Evolutionary conservation across 768 basidiomycete genomes (phyloP), one percentile per base, ranked within the genome.

Genomic region (Daedaleopsis sinensis): DNA sequence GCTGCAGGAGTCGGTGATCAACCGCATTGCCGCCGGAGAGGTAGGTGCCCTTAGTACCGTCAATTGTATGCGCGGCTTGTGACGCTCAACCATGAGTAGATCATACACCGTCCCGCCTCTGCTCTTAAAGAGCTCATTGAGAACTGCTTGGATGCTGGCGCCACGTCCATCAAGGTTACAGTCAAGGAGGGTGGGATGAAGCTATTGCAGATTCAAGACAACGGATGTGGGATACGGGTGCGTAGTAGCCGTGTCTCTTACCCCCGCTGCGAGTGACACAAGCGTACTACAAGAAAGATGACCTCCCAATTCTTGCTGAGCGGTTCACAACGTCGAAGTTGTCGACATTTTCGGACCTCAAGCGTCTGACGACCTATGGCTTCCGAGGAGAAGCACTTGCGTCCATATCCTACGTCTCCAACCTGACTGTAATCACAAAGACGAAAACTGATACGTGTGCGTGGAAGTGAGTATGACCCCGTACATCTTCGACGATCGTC

Each of bases 311-410:
- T 21, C 81, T 99, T 6, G 96, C 96, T 43, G 91, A 96, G 72
- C 82, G 97, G 7, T 98, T 96, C 71, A 96, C 96, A 15, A 99
- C 97, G 0, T 96, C 94, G 3, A 99, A 98, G 70, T 76, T 99
- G 5, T 83, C 86, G 1, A 84, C 85, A 0, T 99, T 94, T 69
- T 88, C 91, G 4, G 97, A 99, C 70, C 73, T 99, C 56, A 85
- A 87, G 37, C 80, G 79, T n/a, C 80, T 99, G 38, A 81, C 84
- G 2, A 98, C 96, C 0, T 98, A 98, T 73, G 97, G 97, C 0
- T 99, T 99, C 74, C 85, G 97, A 54, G 96, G 97, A 32, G 97
- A 99, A 76, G 97, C 97, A 0, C 77, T 99, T 51, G 97, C 96
- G 2, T 96, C 94, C 13, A 93, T 99, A 61, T 96, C 94, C 5